phyloP scores from a whole-genome alignment of 2,329 filamentous ascomycete species.

The Emergomyces orientalis region DNA sequence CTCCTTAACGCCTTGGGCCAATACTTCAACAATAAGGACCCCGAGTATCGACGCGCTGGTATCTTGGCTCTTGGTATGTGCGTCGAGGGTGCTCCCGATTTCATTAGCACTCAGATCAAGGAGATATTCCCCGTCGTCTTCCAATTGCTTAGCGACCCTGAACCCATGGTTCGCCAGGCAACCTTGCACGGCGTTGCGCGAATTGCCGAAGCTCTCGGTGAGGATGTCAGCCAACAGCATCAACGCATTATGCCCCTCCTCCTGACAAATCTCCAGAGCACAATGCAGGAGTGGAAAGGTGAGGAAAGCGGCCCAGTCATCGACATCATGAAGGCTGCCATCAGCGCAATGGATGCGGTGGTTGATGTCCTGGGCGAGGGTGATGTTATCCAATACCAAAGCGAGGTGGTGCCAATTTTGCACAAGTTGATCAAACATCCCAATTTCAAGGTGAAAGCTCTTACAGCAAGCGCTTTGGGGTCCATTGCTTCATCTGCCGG shows the following conservation, averaged over 20 bases:
- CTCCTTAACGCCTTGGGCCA: constrained; percentile 76
- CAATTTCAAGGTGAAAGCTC: constrained; percentile 81
- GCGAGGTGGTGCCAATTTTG: constrained; percentile 74
- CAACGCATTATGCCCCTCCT: constrained; percentile 73
- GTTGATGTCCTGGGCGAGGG: constrained; percentile 74
- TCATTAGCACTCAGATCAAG: constrained; percentile 85
- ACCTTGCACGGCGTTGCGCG: constrained; percentile 80
- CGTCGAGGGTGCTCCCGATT: constrained; percentile 93
- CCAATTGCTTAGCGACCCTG: constrained; percentile 71
- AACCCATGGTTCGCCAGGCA: constrained; percentile 74
- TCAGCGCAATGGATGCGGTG: constrained; percentile 82
- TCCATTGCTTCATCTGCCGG: constrained; percentile 82
- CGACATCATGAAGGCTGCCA: constrained; percentile 80
- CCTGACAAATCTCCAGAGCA: constrained; percentile 79
- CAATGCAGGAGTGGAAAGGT: constrained; percentile 57
- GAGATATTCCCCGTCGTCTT: constrained; percentile 78
- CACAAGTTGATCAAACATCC: constrained; percentile 73
- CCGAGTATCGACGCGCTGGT: constrained; percentile 77
- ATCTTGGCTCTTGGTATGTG: constrained; percentile 88
- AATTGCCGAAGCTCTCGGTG: constrained; percentile 84
- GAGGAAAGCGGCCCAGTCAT: constrained; percentile 63
- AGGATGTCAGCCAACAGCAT: constrained; percentile 81
- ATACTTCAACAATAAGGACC: constrained; percentile 65
- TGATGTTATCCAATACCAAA: constrained; percentile 72
- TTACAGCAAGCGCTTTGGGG: constrained; percentile 79